phyloP scores from a whole-genome alignment of 2,329 filamentous ascomycete species.

The Pezicula radicicola region DNA sequence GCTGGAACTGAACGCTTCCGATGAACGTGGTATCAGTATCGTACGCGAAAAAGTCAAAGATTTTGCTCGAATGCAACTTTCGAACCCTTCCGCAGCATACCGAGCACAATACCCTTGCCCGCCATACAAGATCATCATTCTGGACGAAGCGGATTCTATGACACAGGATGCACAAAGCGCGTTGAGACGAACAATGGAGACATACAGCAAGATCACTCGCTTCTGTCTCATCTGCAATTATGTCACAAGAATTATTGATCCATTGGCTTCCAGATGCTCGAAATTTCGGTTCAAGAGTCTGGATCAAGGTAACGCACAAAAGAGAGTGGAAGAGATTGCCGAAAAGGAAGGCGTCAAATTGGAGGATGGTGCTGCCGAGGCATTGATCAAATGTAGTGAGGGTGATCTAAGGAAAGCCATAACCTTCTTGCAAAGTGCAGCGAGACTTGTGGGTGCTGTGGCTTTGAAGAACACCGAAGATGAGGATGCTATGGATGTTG shows the following conservation, averaged over 20 bases:
- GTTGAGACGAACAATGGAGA: slow-evolving; percentile 94
- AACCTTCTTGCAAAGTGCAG: slow-evolving; percentile 93
- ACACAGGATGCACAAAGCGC: slow-evolving; percentile 97
- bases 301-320: slow-evolving; percentile 79
- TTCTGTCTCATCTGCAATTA: slow-evolving; percentile 99
- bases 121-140: slow-evolving; percentile 97
- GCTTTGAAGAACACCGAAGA: slow-evolving; percentile 39
- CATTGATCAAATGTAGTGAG: slow-evolving; percentile 83
- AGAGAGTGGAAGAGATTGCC: slow-evolving; percentile 80
- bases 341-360: slow-evolving; percentile 71
- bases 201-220: slow-evolving; percentile 91
- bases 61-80: slow-evolving; percentile 93
- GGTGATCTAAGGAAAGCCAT: slow-evolving; percentile 96
- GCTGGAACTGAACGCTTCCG: slow-evolving; percentile 98
- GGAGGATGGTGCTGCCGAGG: slow-evolving; percentile 76
- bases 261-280: slow-evolving; percentile 85
- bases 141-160: slow-evolving; percentile 98
- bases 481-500: slow-evolving; percentile 40
- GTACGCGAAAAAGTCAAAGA: slow-evolving; percentile 98
- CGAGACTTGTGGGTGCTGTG: slow-evolving; percentile 73
- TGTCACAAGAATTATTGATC: slow-evolving; percentile 96
- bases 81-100: slow-evolving; percentile 68
- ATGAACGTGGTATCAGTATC: slow-evolving; percentile 96
- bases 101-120: slow-evolving; percentile 81
- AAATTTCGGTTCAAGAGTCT: slow-evolving; percentile 98